Percentiles rank a stretch among this genome's conserved stretches.
Conservation (phyloP, 768 basidiomycete genomes). For the Mycena latifolia region DNA sequence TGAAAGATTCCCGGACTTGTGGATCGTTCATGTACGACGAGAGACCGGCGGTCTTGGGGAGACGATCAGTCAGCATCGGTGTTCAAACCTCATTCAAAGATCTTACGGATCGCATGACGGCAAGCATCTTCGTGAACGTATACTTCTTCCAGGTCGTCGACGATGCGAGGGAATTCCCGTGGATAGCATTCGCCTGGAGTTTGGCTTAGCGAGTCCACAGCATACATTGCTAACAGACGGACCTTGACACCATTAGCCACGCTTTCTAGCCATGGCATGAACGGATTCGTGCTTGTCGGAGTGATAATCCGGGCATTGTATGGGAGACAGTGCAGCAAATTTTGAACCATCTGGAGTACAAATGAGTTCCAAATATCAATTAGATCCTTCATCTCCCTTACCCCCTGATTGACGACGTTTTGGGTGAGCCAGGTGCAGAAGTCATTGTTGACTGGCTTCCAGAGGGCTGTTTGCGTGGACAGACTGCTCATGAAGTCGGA, state of each 20-base stretch:
- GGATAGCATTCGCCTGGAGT: conserved; percentile 13
- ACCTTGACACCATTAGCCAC: conserved; percentile 22
- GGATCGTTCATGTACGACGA: conserved; percentile 20
- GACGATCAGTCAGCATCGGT: neutral
- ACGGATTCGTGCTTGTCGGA: neutral
- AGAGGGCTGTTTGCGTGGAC: conserved; percentile 17
- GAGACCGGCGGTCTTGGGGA: conserved; percentile 22
- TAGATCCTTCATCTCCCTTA: neutral
- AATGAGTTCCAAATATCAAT: neutral
- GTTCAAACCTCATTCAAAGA: neutral
- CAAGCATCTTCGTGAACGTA: conserved; percentile 17
- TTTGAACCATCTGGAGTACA: conserved; percentile 16
- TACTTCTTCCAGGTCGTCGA: conserved; percentile 22
- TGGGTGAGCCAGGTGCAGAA: conserved; percentile 15
- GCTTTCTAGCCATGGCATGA: conserved; percentile 23
- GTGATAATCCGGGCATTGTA: conserved; percentile 8
- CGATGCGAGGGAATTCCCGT: conserved; percentile 7
- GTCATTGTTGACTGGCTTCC: conserved; percentile 16
- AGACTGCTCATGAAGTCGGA: conserved; percentile 25
- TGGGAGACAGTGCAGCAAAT: conserved; percentile 20
- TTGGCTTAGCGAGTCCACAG: neutral
- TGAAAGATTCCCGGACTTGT: conserved; percentile 14
- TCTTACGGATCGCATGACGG: conserved; percentile 22
- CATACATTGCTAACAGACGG: neutral
- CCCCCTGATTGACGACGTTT: conserved; percentile 5